Percentiles rank a stretch among this genome's conserved stretches.
phyloP scores from a whole-genome alignment of 2,329 filamentous ascomycete species.

The Cryphonectria radicalis region DNA sequence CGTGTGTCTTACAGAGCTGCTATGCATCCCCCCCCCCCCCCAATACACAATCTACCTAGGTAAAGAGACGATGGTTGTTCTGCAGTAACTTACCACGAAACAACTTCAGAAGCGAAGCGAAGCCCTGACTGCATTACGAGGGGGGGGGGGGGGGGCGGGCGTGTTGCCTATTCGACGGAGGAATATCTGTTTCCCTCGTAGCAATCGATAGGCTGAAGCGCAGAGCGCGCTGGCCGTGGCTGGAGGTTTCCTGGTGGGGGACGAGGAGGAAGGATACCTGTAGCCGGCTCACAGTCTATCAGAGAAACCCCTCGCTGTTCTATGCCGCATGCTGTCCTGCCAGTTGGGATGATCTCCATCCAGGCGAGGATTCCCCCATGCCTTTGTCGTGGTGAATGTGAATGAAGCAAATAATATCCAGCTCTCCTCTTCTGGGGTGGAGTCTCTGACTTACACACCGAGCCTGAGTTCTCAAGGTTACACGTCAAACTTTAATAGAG shows the following conservation, averaged over 20 bases:
- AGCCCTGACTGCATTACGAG: not conserved
- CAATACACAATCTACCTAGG: not conserved
- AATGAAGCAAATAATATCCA: not conserved
- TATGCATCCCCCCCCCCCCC: not conserved
- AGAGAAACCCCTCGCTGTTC: not conserved
- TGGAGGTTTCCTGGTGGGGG: not conserved
- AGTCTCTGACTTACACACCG: not conserved
- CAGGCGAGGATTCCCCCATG: not conserved
- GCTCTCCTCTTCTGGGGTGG: not conserved
- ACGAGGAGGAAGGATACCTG: not conserved
- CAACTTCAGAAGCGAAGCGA: not conserved
- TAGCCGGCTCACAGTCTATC: not conserved
- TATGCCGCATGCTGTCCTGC: not conserved
- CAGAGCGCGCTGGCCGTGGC: not conserved
- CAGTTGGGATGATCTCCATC: not conserved
- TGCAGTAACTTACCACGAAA: not conserved
- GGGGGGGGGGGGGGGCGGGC: too few relatives aligned
- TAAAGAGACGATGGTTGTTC: not conserved
- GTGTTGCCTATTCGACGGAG: not conserved
- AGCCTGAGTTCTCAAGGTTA: not conserved
- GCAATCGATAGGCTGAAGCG: not conserved
- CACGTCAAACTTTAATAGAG: not conserved
- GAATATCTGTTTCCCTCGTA: not conserved
- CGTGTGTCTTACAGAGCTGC: not conserved
- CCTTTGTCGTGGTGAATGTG: not conserved